Evolutionary conservation across 306 rosid species (phyloP).

Genomic region (Abrus precatorius): DNA sequence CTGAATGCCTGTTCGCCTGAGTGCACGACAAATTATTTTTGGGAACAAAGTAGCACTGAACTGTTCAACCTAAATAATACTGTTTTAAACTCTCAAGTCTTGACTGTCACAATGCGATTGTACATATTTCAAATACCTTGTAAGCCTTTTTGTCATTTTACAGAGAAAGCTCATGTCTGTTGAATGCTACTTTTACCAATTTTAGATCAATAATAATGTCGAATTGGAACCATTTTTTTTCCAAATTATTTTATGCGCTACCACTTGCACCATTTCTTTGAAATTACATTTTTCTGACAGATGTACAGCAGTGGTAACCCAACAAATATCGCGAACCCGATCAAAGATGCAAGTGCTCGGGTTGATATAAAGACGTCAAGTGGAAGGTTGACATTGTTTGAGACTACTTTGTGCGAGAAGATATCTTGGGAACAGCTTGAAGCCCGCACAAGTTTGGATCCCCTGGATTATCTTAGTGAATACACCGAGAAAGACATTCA

Average conservation of each 20-base stretch:
- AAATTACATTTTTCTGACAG: conserved; percentile 56
- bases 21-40: neutral
- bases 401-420: conserved; percentile 86
- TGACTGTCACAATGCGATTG: conserved; percentile 10
- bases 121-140: conserved; percentile 2
- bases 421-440: conserved; percentile 64
- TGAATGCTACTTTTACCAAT: conserved; percentile 23
- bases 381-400: conserved; percentile 87
- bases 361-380: conserved; percentile 76
- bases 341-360: conserved; percentile 85
- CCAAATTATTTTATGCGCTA: conserved; percentile 20
- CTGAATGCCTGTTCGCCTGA: neutral
- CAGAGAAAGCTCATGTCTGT: conserved; percentile 29
- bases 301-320: conserved; percentile 99
- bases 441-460: conserved; percentile 61
- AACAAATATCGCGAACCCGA: conserved; percentile 95
- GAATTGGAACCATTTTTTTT: neutral
- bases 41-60: conserved; percentile 10
- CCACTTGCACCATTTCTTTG: conserved; percentile 33
- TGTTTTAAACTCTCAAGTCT: neutral
- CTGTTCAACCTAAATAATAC: conserved; percentile 17
- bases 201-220: conserved; percentile 33
- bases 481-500: conserved; percentile 79
- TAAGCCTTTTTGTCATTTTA: conserved; percentile 32
- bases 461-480: conserved; percentile 61